phyloP scores from a whole-genome alignment of 495 filamentous ascomycete genomes.

The Aspergillus nidulans region DNA sequence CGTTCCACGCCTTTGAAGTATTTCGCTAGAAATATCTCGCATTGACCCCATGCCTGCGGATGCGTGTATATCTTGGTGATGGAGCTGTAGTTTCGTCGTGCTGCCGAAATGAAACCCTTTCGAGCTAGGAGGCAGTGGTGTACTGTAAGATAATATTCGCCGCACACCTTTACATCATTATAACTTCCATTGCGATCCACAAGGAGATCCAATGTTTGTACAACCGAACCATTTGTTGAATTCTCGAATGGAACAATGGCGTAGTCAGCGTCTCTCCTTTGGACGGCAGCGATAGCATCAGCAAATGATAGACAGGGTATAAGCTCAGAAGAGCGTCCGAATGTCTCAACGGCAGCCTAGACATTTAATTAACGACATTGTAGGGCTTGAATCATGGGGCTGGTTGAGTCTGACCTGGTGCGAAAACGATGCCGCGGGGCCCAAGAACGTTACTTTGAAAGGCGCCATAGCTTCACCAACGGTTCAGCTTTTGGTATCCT shows the following conservation, averaged over 20 bases:
- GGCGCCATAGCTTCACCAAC: constrained; percentile 14
- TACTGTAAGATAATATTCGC: constrained; percentile 78
- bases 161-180: constrained; percentile 65
- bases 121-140: constrained; percentile 75
- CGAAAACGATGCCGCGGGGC: constrained; percentile 78
- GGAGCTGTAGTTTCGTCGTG: constrained; percentile 25
- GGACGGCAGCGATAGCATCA: constrained; percentile 78
- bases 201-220: constrained; percentile 82
- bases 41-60: constrained; percentile 93
- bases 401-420: constrained; percentile 66
- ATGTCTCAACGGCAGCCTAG: constrained; percentile 65
- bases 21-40: constrained; percentile 63
- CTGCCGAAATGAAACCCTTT: constrained; percentile 27
- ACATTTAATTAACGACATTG: constrained; percentile 13
- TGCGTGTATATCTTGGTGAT: constrained; percentile 72
- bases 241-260: constrained; percentile 97
- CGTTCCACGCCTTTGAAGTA: constrained; percentile 67
- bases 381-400: constrained; percentile 6
- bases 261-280: constrained; percentile 54
- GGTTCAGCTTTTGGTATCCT: neutral
- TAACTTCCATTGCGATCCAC: constrained; percentile 62
- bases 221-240: constrained; percentile 86
- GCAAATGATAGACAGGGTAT: constrained; percentile 52
- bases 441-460: constrained; percentile 69
- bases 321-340: constrained; percentile 51